A percentile compares a stretch with the other conserved stretches of the same genome.
Conservation (phyloP, 2,329 filamentous ascomycete genomes). For the Diaporthe humulicola region DNA sequence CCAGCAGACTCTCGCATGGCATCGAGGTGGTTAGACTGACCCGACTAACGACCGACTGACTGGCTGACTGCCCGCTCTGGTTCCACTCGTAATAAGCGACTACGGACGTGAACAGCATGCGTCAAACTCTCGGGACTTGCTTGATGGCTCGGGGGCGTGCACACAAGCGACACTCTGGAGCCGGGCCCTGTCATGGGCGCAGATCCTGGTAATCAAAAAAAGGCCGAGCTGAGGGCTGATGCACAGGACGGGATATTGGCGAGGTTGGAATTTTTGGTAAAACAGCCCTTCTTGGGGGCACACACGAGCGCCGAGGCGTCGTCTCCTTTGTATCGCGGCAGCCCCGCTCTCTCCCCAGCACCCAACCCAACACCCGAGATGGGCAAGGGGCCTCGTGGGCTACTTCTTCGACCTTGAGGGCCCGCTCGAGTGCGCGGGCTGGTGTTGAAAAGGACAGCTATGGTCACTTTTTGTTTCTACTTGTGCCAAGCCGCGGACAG, state of each 20-base stretch:
- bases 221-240: constrained; percentile 22
- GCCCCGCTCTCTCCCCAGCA: constrained; percentile 18
- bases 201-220: constrained; percentile 26
- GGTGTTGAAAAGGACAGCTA: constrained; percentile 4
- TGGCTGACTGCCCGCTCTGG: neutral
- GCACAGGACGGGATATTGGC: constrained; percentile 24
- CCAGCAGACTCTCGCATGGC: constrained; percentile 11
- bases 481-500: constrained; percentile 21
- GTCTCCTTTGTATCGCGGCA: constrained; percentile 27
- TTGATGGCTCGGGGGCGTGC: constrained; percentile 21
- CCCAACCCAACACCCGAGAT: constrained; percentile 6
- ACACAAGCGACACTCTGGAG: constrained; percentile 23
- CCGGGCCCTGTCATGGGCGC: constrained; percentile 27
- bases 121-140: constrained; percentile 19
- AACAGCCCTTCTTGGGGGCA: constrained; percentile 10
- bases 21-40: constrained; percentile 6
- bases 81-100: constrained; percentile 29
- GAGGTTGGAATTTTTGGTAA: constrained; percentile 27
- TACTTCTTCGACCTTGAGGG: constrained; percentile 21
- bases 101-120: constrained; percentile 29
- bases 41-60: neutral
- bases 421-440: constrained; percentile 26
- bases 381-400: constrained; percentile 22
- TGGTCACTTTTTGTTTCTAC: constrained; percentile 19
- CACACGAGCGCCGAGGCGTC: constrained; percentile 24